Percentiles rank a stretch among this genome's conserved stretches.
These are phyloP conservation scores for Moricandia moricandioides DNA, from an alignment of 345 rosid genomes.

Conservation along the genomic window DNA sequence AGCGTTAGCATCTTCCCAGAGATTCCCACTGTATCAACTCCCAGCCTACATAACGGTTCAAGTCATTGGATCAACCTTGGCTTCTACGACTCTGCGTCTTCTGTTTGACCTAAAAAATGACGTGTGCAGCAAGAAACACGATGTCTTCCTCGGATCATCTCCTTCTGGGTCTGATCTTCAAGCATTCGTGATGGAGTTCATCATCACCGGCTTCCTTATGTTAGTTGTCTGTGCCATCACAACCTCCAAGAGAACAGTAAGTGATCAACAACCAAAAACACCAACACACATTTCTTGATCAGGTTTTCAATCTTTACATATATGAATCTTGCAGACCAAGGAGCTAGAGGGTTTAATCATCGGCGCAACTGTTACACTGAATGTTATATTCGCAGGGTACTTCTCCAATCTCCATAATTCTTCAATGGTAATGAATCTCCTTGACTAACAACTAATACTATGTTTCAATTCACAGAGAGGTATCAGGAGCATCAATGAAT, in stretches of 20 bases:
- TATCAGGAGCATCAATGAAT: slow-evolving; percentile 77
- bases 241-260: slow-evolving; percentile 75
- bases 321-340: slow-evolving; percentile 48
- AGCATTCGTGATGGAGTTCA: slow-evolving; percentile 74
- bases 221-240: slow-evolving; percentile 74
- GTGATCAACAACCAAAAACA: slow-evolving; percentile 23
- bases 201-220: slow-evolving; percentile 90
- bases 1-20: slow-evolving; percentile 34
- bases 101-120: slow-evolving; percentile 43
- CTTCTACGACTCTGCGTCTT: slow-evolving; percentile 71
- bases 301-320: slow-evolving; percentile 11
- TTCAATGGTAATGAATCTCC: background rate
- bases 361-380: slow-evolving; percentile 78
- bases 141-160: slow-evolving; percentile 65
- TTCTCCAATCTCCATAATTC: background rate
- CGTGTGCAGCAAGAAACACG: slow-evolving; percentile 48
- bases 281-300: background rate
- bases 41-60: slow-evolving; percentile 72
- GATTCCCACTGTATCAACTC: slow-evolving; percentile 51
- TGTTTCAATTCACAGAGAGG: slow-evolving; percentile 37
- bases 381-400: slow-evolving; percentile 86
- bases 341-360: slow-evolving; percentile 84
- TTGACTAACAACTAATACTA: slow-evolving; percentile 11
- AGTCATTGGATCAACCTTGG: slow-evolving; percentile 69
- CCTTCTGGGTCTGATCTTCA: slow-evolving; percentile 70